phyloP scores from a whole-genome alignment of 2,329 filamentous ascomycete species.

The Aspergillus niger region DNA sequence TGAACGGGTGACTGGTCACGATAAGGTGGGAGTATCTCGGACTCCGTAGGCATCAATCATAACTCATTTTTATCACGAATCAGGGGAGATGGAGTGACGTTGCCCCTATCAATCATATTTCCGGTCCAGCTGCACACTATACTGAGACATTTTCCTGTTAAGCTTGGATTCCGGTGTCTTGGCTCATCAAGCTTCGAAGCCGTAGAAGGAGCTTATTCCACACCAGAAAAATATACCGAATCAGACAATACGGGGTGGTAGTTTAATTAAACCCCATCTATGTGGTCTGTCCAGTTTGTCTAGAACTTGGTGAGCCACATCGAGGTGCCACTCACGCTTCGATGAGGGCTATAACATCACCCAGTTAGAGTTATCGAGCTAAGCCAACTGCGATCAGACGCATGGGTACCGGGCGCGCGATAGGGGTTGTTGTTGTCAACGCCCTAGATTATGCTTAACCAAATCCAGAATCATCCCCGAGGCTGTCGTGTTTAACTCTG shows the following conservation, averaged over 20 bases:
- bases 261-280: background rate
- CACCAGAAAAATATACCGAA: background rate
- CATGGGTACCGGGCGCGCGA: background rate
- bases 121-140: background rate
- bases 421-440: background rate
- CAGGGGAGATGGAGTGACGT: background rate
- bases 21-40: background rate
- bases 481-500: background rate
- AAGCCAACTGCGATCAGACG: background rate
- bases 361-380: background rate
- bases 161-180: background rate
- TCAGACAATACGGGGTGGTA: background rate
- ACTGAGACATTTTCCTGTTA: background rate
- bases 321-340: background rate
- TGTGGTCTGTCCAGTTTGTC: background rate
- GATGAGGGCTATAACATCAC: background rate
- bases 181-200: slow-evolving; percentile 1
- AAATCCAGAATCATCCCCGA: background rate
- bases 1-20: background rate
- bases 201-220: slow-evolving; percentile 1
- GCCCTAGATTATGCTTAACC: background rate
- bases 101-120: background rate
- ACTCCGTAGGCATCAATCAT: background rate
- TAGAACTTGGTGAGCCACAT: background rate
- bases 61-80: background rate